phyloP scores from a whole-genome alignment of 169 alveolate genomes.

The Besnoitia besnoiti region DNA sequence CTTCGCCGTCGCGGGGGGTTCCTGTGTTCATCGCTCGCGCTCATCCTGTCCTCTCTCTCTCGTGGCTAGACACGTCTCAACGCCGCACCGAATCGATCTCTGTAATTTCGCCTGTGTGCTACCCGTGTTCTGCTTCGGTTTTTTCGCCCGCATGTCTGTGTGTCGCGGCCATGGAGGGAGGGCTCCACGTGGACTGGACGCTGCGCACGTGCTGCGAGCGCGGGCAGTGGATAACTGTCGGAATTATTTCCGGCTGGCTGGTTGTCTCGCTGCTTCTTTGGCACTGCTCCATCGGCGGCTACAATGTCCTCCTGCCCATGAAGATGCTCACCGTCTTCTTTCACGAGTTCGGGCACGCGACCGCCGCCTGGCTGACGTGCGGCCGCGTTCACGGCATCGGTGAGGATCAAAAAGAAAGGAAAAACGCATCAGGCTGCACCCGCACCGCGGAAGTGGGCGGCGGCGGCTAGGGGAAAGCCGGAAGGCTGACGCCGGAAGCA shows the following conservation, averaged over 20 bases:
- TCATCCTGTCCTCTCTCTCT: too few relatives aligned
- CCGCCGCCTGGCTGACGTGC: constrained; percentile 81
- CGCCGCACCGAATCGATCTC: too few relatives aligned
- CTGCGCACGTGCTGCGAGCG: constrained; percentile 56
- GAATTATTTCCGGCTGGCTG: constrained; percentile 50
- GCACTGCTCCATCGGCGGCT: constrained; percentile 50
- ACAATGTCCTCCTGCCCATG: constrained; percentile 74
- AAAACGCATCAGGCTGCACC: neutral
- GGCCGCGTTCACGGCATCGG: constrained; percentile 80
- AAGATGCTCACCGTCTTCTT: constrained; percentile 78
- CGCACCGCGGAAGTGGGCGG: neutral
- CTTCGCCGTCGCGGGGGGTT: too few relatives aligned
- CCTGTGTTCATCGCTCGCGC: too few relatives aligned
- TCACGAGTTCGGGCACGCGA: constrained; percentile 80
- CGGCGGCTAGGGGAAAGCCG: neutral
- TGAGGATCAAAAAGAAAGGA: constrained; percentile 8
- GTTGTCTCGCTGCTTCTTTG: constrained; percentile 44
- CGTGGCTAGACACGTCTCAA: too few relatives aligned
- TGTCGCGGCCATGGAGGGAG: too few relatives aligned
- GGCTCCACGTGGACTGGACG: constrained; percentile 55
- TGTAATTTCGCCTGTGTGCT: too few relatives aligned
- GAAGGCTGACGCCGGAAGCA: neutral
- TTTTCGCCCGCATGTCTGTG: too few relatives aligned
- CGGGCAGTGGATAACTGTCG: constrained; percentile 64
- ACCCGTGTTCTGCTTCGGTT: too few relatives aligned